These are phyloP conservation scores for Neurospora tetrasperma DNA, from an alignment of 495 filamentous ascomycete species.

Conservation along the genomic window DNA sequence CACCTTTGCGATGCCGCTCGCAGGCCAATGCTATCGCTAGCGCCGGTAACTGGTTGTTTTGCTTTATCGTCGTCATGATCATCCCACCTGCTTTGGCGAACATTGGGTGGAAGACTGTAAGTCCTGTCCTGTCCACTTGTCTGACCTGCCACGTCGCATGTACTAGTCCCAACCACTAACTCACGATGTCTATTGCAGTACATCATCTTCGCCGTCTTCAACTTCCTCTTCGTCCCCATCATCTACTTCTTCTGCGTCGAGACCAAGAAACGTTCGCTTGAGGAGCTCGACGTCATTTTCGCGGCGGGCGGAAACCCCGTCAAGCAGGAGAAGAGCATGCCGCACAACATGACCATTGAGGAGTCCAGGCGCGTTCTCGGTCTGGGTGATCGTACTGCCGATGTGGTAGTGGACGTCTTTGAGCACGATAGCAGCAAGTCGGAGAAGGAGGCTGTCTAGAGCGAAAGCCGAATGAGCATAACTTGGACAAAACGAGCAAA, in stretches of 20 bases:
- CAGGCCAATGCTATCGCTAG: background rate
- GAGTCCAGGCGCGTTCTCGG: background rate
- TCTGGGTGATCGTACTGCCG: background rate
- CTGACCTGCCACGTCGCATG: no score
- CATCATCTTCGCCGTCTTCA: background rate
- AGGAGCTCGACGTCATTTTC: background rate
- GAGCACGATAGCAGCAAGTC: background rate
- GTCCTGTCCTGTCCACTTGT: background rate
- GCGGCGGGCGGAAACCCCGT: background rate
- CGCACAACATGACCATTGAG: background rate
- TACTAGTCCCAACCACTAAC: background rate
- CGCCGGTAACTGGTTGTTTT: background rate
- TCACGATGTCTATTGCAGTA: background rate
- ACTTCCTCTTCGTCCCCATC: background rate
- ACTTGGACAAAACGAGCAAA: no score
- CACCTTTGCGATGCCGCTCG: background rate
- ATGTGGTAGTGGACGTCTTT: background rate
- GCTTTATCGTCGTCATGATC: background rate
- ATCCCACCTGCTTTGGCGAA: background rate
- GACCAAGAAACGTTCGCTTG: background rate
- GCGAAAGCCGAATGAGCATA: background rate
- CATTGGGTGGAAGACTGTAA: background rate
- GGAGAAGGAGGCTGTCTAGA: background rate
- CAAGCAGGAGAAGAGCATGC: background rate
- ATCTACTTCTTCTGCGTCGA: background rate